These are phyloP conservation scores for Tolypocladium ophioglossoides DNA, from an alignment of 2,329 filamentous ascomycete species.

Conservation along the genomic window DNA sequence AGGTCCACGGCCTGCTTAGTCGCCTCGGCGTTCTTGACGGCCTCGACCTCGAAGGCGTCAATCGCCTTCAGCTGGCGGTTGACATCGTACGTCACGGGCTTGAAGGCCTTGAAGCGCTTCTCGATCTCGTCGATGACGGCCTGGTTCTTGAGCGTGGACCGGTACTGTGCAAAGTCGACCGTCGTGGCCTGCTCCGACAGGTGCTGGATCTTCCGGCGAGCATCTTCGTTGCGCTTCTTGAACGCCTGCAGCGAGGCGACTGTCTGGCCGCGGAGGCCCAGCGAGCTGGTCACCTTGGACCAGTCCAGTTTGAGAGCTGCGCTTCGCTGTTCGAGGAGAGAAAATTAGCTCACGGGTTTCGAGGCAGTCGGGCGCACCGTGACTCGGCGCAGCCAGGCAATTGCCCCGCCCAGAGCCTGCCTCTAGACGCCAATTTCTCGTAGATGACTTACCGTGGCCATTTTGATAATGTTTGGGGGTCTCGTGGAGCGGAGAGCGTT, in stretches of 20 bases:
- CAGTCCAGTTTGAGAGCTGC: slow-evolving; percentile 99
- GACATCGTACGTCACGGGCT: slow-evolving; percentile 89
- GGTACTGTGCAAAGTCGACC: slow-evolving; percentile 93
- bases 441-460: slow-evolving; percentile 55
- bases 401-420: not conserved
- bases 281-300: slow-evolving; percentile 86
- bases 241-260: slow-evolving; percentile 84
- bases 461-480: slow-evolving; percentile 43
- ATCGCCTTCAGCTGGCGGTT: slow-evolving; percentile 93
- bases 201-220: slow-evolving; percentile 79
- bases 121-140: slow-evolving; percentile 94
- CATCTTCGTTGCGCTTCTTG: slow-evolving; percentile 99
- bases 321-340: slow-evolving; percentile 60
- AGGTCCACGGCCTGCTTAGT: slow-evolving; percentile 94
- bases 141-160: slow-evolving; percentile 87
- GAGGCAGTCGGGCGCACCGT: not conserved
- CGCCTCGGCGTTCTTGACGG: slow-evolving; percentile 90
- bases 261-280: slow-evolving; percentile 93
- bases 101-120: slow-evolving; percentile 85
- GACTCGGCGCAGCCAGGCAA: not conserved
- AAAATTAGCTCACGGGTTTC: slow-evolving; percentile 43
- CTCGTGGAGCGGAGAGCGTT: slow-evolving; percentile 37
- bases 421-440: slow-evolving; percentile 14
- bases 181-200: slow-evolving; percentile 76
- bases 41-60: slow-evolving; percentile 94